Evolutionary conservation across 768 basidiomycete species (phyloP).

Genomic region (Mycena vulgaris): DNA sequence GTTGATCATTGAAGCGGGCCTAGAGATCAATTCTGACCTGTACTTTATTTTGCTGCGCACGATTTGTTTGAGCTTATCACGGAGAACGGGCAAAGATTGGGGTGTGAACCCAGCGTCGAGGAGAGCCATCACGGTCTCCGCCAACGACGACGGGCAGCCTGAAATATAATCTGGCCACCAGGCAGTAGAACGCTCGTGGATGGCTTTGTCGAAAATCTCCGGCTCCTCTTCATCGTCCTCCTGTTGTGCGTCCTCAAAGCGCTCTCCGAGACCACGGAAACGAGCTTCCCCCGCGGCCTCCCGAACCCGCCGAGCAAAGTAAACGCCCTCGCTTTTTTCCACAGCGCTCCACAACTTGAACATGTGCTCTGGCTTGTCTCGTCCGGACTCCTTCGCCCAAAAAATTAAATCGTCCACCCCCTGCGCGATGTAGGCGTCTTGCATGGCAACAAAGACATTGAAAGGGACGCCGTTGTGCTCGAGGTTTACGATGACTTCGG

Average conservation of each 20-base stretch:
- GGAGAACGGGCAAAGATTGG: conserved; percentile 49
- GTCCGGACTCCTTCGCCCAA: conserved; percentile 44
- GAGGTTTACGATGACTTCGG: conserved; percentile 62
- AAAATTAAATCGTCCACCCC: conserved; percentile 44
- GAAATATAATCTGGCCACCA: conserved; percentile 65
- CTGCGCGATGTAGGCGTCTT: conserved; percentile 42
- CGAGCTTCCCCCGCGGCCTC: conserved; percentile 43
- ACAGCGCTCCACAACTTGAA: conserved; percentile 37
- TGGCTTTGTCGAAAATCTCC: conserved; percentile 33
- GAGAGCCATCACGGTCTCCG: conserved; percentile 58
- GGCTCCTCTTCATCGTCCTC: conserved; percentile 41
- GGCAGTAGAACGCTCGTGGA: conserved; percentile 50
- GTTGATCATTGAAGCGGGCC: too few relatives aligned
- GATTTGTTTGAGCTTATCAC: conserved; percentile 53
- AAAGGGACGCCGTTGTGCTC: conserved; percentile 61
- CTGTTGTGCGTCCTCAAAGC: conserved; percentile 35
- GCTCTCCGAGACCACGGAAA: conserved; percentile 38
- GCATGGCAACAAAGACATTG: conserved; percentile 46
- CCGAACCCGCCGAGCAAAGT: conserved; percentile 38
- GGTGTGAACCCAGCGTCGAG: conserved; percentile 62
- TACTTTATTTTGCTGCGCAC: conserved; percentile 50
- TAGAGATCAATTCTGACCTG: too few relatives aligned
- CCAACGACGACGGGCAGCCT: conserved; percentile 59
- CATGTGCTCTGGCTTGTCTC: conserved; percentile 38
- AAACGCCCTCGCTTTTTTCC: conserved; percentile 41